Conservation (phyloP, 2,329 filamentous ascomycete species). For the Penicillium thymicola region DNA sequence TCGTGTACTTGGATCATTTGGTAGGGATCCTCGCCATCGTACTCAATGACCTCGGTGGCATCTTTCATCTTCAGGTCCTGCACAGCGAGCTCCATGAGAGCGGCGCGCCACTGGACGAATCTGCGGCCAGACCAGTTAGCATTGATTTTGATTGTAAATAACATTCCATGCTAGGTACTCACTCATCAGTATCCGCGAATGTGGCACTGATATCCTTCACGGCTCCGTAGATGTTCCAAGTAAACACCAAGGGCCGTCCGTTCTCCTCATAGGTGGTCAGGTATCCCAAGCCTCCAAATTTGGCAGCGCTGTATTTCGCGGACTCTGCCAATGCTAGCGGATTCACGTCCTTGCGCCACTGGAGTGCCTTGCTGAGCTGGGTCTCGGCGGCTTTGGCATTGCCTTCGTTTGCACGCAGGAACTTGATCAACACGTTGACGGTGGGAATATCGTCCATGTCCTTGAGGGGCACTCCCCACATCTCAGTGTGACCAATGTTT, state of each 20-base stretch:
- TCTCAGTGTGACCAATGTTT: slow-evolving; percentile 64
- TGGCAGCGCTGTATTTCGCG: slow-evolving; percentile 60
- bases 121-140: slow-evolving; percentile 43
- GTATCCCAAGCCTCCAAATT: slow-evolving; percentile 77
- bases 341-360: slow-evolving; percentile 76
- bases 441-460: slow-evolving; percentile 62
- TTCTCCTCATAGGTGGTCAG: slow-evolving; percentile 66
- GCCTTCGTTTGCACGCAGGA: slow-evolving; percentile 82
- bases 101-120: slow-evolving; percentile 86
- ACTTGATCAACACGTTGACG: slow-evolving; percentile 86
- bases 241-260: slow-evolving; percentile 61
- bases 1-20: slow-evolving; percentile 93
- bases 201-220: slow-evolving; percentile 77
- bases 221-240: slow-evolving; percentile 90
- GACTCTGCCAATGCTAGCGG: slow-evolving; percentile 64
- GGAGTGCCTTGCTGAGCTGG: slow-evolving; percentile 74
- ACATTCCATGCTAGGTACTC: slow-evolving; percentile 32
- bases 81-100: slow-evolving; percentile 83
- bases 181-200: slow-evolving; percentile 80
- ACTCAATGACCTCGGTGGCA: slow-evolving; percentile 66
- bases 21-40: slow-evolving; percentile 69
- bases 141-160: not conserved
- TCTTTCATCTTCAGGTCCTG: slow-evolving; percentile 67
- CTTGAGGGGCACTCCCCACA: slow-evolving; percentile 77
- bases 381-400: slow-evolving; percentile 70